Conservation (phyloP, 2,329 filamentous ascomycete species). For the Bimuria novae-zelandiae region DNA sequence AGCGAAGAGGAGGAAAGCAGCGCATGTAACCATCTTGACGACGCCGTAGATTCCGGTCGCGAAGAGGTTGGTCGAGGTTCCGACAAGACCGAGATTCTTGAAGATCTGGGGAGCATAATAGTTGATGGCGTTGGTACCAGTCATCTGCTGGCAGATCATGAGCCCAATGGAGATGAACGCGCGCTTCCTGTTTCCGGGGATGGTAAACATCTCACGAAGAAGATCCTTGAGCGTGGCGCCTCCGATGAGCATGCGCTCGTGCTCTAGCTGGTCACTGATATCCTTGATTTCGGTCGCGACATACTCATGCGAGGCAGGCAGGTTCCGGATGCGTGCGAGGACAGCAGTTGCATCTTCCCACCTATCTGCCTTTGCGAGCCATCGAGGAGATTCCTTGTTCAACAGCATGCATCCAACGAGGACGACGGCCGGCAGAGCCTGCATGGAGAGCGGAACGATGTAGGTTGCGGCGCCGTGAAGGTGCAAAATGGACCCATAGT, state of each 20-base stretch:
- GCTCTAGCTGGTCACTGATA: constrained; percentile 47
- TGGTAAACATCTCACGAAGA: constrained; percentile 51
- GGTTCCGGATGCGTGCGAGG: constrained; percentile 61
- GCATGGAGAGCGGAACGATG: constrained; percentile 67
- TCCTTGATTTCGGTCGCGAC: constrained; percentile 44
- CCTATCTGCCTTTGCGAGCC: constrained; percentile 68
- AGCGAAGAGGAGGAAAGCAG: constrained; percentile 67
- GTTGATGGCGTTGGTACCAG: constrained; percentile 58
- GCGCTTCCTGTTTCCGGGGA: constrained; percentile 61
- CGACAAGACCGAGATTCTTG: constrained; percentile 63
- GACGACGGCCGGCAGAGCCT: constrained; percentile 65
- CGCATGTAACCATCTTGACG: constrained; percentile 69
- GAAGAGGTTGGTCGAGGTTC: constrained; percentile 65
- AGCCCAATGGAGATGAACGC: constrained; percentile 66
- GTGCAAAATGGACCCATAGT: constrained; percentile 57
- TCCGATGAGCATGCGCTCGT: constrained; percentile 63
- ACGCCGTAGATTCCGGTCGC: constrained; percentile 76
- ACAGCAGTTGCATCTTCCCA: constrained; percentile 67
- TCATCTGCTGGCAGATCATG: constrained; percentile 75
- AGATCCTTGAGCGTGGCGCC: constrained; percentile 52
- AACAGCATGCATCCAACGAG: constrained; percentile 65
- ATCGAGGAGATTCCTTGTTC: constrained; percentile 69
- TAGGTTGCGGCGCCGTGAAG: constrained; percentile 57
- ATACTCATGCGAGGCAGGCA: constrained; percentile 47
- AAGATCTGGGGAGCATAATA: constrained; percentile 76